Percentiles rank a stretch among this genome's conserved stretches.
Evolutionary conservation across 371 early-diverging fungal genomes (phyloP).

Genomic region (Rhizoclosmatium hyalinum): DNA sequence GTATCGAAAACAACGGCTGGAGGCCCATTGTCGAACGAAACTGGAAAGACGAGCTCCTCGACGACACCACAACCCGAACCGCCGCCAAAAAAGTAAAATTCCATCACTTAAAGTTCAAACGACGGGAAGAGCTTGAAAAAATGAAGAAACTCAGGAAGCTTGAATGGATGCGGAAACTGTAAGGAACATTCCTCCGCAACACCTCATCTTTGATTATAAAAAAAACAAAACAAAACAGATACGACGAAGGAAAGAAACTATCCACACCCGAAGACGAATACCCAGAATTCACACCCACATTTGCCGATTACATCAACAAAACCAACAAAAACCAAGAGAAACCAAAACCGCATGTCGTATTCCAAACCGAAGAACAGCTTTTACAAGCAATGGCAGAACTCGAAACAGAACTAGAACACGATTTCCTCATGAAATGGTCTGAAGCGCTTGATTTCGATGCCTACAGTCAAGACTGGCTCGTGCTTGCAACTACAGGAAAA

Average conservation of each 20-base stretch:
- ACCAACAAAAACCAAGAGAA: background rate
- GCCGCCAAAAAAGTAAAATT: slow-evolving; percentile 31
- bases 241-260: slow-evolving; percentile 37
- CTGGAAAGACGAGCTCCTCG: slow-evolving; percentile 15
- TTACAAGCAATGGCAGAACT: slow-evolving; percentile 36
- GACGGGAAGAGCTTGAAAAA: slow-evolving; percentile 48
- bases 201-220: slow-evolving; percentile 1
- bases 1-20: slow-evolving; percentile 64
- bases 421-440: slow-evolving; percentile 51
- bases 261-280: background rate
- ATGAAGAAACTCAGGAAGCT: slow-evolving; percentile 44
- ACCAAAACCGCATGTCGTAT: background rate
- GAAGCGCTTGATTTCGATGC: slow-evolving; percentile 56
- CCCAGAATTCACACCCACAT: background rate
- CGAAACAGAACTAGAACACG: slow-evolving; percentile 48
- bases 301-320: background rate
- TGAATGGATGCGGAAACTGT: slow-evolving; percentile 58
- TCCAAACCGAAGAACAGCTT: slow-evolving; percentile 29
- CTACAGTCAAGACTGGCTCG: slow-evolving; percentile 50
- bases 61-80: slow-evolving; percentile 18
- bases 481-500: slow-evolving; percentile 50
- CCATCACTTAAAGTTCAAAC: slow-evolving; percentile 47
- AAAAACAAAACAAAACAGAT: slow-evolving; percentile 41
- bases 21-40: slow-evolving; percentile 54
- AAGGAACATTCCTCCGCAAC: slow-evolving; percentile 1